Base-by-base conservation (phyloP, 257 asterid genomes). In the Gentiana macrophylla region DNA sequence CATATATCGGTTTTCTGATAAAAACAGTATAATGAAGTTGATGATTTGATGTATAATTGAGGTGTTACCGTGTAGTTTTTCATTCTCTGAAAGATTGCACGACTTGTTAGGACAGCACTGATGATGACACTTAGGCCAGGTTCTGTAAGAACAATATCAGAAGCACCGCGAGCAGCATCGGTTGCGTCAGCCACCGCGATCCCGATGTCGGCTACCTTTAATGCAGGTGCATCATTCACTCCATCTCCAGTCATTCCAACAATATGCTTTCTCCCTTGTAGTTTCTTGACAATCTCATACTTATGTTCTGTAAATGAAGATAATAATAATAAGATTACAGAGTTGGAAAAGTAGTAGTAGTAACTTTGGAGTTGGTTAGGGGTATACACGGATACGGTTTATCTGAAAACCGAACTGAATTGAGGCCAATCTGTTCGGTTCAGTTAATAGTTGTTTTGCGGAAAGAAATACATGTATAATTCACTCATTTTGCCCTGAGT, bases 181-280 rank as follows among this genome's bases (percentile, higher is more conserved):
- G 79, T 73, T 38, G 79, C 55, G 53, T 73, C 79, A 3, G 68
- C 79, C 3, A 73, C 79, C 6, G 79, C 79, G 41, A 73, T 73
- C 54, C 79, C 79, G 35, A 73, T 73, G 57, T 73, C 79, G 3
- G 79, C 79, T 54, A 63, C 53, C 70, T 73, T 73, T 24, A 73
- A 62, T 32, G 79, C 79, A 53, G 79, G 79, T 37, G 79, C 79
- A 58, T 73, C 79, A 46, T 73, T 73, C 36, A 73, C 79, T 51
- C 79, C 75, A 73, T 73, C 79, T 10, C 79, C 79, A 41, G 79
- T 73, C 79, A 73, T 73, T 50, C 79, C 79, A 57, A 74, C 68
- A 41, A 73, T 73, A 43, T 73, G 75, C 45, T 68, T 68, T 32
- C 60, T 65, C 34, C 69, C 67, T 64, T 73, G 79, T 8, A 73